Conservation (phyloP, 129 eudicot species). For the Pittosporum tobira region DNA sequence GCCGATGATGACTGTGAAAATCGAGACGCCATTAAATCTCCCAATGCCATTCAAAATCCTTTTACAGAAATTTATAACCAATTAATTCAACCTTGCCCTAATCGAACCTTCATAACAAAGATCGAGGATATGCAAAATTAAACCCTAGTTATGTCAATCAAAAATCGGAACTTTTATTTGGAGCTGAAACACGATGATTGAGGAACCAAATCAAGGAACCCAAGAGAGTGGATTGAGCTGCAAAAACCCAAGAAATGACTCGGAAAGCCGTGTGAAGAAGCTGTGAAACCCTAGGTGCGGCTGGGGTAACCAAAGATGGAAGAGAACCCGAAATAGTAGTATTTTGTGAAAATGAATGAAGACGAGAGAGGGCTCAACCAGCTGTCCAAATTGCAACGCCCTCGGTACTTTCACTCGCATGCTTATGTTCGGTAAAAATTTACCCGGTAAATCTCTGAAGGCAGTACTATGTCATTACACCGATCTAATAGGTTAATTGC, state of each 20-base stretch:
- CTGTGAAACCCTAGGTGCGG: constrained; percentile 26
- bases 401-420: too few relatives aligned
- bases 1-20: constrained; percentile 57
- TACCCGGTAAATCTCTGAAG: too few relatives aligned
- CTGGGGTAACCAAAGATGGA: constrained; percentile 18
- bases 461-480: too few relatives aligned
- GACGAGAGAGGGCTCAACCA: too few relatives aligned
- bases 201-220: constrained; percentile 44
- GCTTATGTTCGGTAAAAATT: too few relatives aligned
- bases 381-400: too few relatives aligned
- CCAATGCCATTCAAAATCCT: constrained; percentile 79
- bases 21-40: constrained; percentile 85
- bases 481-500: too few relatives aligned
- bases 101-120: constrained; percentile 30
- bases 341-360: constrained; percentile 19
- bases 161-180: constrained; percentile 5
- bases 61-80: background rate
- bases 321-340: constrained; percentile 21
- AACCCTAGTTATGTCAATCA: constrained; percentile 10
- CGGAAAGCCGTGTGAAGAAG: constrained; percentile 1
- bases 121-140: background rate
- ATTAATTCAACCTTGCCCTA: constrained; percentile 23
- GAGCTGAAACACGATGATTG: background rate
- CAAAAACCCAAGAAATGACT: constrained; percentile 17
- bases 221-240: constrained; percentile 50